These are phyloP conservation scores for Amyloporia xantha DNA, from an alignment of 768 basidiomycete species.

Conservation along the genomic window DNA sequence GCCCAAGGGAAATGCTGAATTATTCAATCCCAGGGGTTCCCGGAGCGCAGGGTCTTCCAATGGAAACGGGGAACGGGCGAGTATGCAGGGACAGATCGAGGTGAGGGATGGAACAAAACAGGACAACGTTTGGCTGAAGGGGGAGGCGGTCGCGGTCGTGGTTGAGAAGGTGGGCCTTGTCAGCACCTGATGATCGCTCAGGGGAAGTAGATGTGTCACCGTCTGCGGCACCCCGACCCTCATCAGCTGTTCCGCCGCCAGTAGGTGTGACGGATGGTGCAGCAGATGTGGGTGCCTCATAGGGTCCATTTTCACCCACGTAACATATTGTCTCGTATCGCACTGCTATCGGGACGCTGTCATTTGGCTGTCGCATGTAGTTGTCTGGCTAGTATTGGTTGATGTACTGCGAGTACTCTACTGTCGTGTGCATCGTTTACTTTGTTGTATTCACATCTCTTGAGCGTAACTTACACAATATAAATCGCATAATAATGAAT, in stretches of 20 bases:
- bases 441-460: constrained; percentile 21
- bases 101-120: not conserved
- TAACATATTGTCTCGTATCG: not conserved
- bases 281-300: not conserved
- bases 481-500: constrained; percentile 3
- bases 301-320: not conserved
- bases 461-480: constrained; percentile 17
- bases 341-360: constrained; percentile 1
- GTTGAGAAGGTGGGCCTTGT: constrained; percentile 8
- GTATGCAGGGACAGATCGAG: not conserved
- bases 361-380: not conserved
- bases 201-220: not conserved
- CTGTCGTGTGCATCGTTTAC: constrained; percentile 16
- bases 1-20: constrained; percentile 37
- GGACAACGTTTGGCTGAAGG: too few species aligned
- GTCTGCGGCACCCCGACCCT: not conserved
- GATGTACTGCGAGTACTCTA: constrained; percentile 13
- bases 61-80: not conserved
- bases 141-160: constrained; percentile 3
- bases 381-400: constrained; percentile 3
- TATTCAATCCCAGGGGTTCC: constrained; percentile 29
- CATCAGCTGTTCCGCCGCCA: not conserved
- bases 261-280: not conserved
- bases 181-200: constrained; percentile 7
- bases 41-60: constrained; percentile 1